These are phyloP conservation scores for Wallacemonas sp. DNA, from an alignment of 208 protist species.

Conservation along the genomic window DNA sequence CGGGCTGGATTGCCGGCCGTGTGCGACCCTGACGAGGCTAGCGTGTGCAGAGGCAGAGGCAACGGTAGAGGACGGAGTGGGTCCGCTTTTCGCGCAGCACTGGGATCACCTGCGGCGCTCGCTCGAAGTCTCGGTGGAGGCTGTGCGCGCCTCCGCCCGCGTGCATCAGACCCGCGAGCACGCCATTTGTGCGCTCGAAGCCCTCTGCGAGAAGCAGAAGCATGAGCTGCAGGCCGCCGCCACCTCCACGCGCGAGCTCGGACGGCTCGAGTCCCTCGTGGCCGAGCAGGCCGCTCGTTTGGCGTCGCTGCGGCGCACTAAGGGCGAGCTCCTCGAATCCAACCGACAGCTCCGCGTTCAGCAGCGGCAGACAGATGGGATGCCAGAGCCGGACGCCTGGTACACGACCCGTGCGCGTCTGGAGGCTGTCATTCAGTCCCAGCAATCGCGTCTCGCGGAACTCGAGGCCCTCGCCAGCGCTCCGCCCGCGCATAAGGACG, in stretches of 20 bases:
- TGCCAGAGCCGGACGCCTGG: neutral
- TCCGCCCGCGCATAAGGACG: no score
- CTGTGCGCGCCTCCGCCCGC: neutral
- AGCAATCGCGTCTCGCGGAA: no score
- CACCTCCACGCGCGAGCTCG: neutral
- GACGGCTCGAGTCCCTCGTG: neutral
- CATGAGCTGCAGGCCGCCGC: neutral
- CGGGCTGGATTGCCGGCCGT: neutral
- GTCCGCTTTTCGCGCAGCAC: neutral
- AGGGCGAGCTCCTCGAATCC: neutral
- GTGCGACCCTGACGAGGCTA: neutral
- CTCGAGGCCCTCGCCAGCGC: no score
- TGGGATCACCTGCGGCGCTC: neutral
- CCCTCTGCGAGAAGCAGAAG: slow-evolving; percentile 1
- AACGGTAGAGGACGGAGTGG: neutral
- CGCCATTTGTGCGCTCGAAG: neutral
- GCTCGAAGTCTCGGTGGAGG: neutral
- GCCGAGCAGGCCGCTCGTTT: slow-evolving; percentile 5
- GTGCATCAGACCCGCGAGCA: slow-evolving; percentile 9
- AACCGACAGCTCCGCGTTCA: neutral
- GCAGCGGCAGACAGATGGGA: neutral
- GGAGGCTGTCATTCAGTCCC: no score
- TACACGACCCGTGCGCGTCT: no score
- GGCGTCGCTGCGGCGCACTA: neutral
- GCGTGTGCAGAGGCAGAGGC: neutral